These are phyloP conservation scores for Tinospora cordifolia DNA, from an alignment of 164 flowering plant genomes.

Conservation along the genomic window DNA sequence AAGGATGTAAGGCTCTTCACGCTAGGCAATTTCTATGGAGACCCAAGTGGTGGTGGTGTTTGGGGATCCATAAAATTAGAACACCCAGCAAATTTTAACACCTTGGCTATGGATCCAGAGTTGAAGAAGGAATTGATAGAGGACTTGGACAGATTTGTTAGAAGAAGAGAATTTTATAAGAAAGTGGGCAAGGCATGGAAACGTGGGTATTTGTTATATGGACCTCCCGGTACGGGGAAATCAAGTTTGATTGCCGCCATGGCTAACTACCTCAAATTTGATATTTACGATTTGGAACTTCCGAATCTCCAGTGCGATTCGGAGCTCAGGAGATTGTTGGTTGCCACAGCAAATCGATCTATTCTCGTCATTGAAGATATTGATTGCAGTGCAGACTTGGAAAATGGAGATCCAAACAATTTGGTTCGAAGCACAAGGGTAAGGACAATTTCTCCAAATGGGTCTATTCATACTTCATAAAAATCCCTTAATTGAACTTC, in stretches of 20 bases:
- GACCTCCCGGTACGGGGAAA: constrained; percentile 73
- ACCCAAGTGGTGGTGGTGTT: not conserved
- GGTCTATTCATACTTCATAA: not conserved
- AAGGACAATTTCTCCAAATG: too few species aligned
- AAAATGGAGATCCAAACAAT: not conserved
- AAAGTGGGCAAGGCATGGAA: constrained; percentile 66
- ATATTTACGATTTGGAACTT: constrained; percentile 59
- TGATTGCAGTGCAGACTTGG: constrained; percentile 35
- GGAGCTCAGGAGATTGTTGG: constrained; percentile 40
- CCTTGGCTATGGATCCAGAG: constrained; percentile 55
- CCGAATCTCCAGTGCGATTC: constrained; percentile 38
- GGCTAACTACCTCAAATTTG: constrained; percentile 58
- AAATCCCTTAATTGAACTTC: not conserved
- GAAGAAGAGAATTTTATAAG: constrained; percentile 45
- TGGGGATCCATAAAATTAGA: constrained; percentile 28
- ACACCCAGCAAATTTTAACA: constrained; percentile 51
- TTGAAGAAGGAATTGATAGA: constrained; percentile 34
- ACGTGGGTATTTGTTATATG: constrained; percentile 59
- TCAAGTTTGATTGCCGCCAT: constrained; percentile 72
- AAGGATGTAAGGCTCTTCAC: constrained; percentile 32
- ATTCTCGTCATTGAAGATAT: constrained; percentile 62
- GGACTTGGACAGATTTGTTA: constrained; percentile 42
- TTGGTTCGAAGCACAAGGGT: not conserved
- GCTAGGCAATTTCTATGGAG: constrained; percentile 6
- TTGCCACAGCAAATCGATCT: constrained; percentile 37